These are phyloP conservation scores for Sporisorium exsertum DNA, from an alignment of 1,284 basidiomycete species.

Conservation along the genomic window DNA sequence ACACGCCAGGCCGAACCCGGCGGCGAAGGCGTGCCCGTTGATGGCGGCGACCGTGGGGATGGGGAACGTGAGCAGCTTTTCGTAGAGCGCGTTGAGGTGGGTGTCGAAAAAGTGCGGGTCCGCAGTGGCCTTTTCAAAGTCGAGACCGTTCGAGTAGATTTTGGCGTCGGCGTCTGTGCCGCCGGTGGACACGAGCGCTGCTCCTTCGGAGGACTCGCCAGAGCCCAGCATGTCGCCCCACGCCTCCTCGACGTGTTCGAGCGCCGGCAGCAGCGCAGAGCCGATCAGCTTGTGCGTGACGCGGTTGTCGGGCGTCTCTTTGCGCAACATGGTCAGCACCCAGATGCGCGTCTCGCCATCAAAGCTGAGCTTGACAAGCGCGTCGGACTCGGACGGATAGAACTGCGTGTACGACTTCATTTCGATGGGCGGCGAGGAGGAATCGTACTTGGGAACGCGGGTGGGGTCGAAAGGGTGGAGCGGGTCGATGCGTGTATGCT, in stretches of 20 bases:
- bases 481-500: neutral
- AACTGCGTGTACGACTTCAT: constrained; percentile 44
- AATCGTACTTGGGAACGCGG: constrained; percentile 22
- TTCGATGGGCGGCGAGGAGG: neutral
- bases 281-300: constrained; percentile 75
- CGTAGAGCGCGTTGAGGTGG: constrained; percentile 71
- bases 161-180: constrained; percentile 37
- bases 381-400: constrained; percentile 17
- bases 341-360: constrained; percentile 50
- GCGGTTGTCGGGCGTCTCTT: constrained; percentile 75
- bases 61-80: constrained; percentile 71
- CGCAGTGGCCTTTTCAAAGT: constrained; percentile 76
- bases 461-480: constrained; percentile 11
- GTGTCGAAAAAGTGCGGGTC: constrained; percentile 77
- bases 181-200: constrained; percentile 62
- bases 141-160: constrained; percentile 75
- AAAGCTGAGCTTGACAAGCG: constrained; percentile 41
- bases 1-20: constrained; percentile 82
- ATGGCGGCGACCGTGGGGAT: constrained; percentile 82
- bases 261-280: constrained; percentile 77
- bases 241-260: constrained; percentile 81
- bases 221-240: constrained; percentile 74
- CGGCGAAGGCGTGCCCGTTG: constrained; percentile 92
- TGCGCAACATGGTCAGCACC: constrained; percentile 53
- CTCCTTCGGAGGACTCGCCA: constrained; percentile 46